Evolutionary conservation across 2,329 filamentous ascomycete genomes (phyloP), one percentile per base, ranked within the genome.

Genomic region (Diplodia scrobiculata): DNA sequence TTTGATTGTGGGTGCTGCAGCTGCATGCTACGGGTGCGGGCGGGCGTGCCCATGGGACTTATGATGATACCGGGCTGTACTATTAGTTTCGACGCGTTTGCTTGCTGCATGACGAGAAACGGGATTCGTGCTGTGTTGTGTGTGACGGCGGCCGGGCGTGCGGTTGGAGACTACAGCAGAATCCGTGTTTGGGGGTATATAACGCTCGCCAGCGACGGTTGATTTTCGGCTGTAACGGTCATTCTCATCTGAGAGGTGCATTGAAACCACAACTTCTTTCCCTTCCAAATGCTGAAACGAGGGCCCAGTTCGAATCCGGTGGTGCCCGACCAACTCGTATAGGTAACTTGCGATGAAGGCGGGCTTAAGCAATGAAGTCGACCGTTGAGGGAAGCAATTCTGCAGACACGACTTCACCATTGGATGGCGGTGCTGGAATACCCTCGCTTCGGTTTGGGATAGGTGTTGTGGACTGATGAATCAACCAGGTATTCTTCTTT

Each of bases 251-350:
- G 66, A 64, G 60, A 67, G 66, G 66, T 64, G 66, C 60, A 64
- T 63, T 64, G 66, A 63, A 64, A 63, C 66, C 59, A 21, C 36
- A 52, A 36, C 58, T 19, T 64, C 66, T 67, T 66, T 63, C 66
- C 59, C 66, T 67, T 55, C 32, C 13, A 34, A 63, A 11, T 41
- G 50, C 59, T 51, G n/a, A 14, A 41, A 50, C 41, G 66, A 60
- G 76, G 76, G 76, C 76, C 76, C 76, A 75, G 76, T 78, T 78
- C 76, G 76, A 78, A 74, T 76, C 75, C 72, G 71, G 71, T 77
- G 75, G 76, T 76, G 75, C 73, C 69, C 71, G 66, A 70, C 72
- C 73, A 75, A 78, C 76, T 77, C 76, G 71, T 70, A 70, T 68
- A 70, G 76, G 76, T 78, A 78, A 77, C 76, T 70, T 69, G 70